Evolutionary conservation across 2,329 filamentous ascomycete species (phyloP), one percentile per base, ranked within the genome.

Genomic region (Pseudocercospora ulei): DNA sequence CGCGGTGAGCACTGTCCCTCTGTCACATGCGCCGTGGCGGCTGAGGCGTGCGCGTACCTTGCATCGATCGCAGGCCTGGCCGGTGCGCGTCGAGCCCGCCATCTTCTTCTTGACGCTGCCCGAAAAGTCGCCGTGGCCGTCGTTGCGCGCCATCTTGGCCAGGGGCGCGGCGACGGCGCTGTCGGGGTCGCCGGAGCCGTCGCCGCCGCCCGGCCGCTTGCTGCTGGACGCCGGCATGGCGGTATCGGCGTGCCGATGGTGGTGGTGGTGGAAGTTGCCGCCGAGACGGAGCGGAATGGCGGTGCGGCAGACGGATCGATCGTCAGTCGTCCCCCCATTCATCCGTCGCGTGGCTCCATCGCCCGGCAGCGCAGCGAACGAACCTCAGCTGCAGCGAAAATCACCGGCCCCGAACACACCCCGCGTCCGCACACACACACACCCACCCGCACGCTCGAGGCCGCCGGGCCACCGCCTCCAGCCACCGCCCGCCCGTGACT

Each of bases 41-140:
- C 9, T 13, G 18, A 25, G 29, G 33, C 39, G 19, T 30, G 7
- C n/a, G n/a, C n/a, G n/a, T 61, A 83, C 80, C 72, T 88, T 90
- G 71, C 85, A 92, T 39, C 85, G 72, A 63, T 92, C 84, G 69
- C 84, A 92, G 19, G 84, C 84, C 64, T 92, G 84, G 6, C 84
- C 84, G 0, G 84, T 92, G 41, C 75, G 66, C 46, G 69, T 70
- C 38, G 70, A 73, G 40, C 65, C 62, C 38, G 75, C 61, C 52
- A 69, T 69, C 60, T 73, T 72, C 30, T 54, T 48, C 41, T 48
- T 48, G 36, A 38, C 27, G 29, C 36, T 39, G 26, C 35, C 28
- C 16, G 24, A 25, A 37, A 37, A 37, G 38, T 40, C 43, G 20
- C 7, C 13, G 14, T 40, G 16, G 26, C 38, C 36, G 28, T 38